Evolutionary conservation across 345 rosid genomes (phyloP), one percentile per base, ranked within the genome.

Genomic region (Eucalyptus camaldulensis): DNA sequence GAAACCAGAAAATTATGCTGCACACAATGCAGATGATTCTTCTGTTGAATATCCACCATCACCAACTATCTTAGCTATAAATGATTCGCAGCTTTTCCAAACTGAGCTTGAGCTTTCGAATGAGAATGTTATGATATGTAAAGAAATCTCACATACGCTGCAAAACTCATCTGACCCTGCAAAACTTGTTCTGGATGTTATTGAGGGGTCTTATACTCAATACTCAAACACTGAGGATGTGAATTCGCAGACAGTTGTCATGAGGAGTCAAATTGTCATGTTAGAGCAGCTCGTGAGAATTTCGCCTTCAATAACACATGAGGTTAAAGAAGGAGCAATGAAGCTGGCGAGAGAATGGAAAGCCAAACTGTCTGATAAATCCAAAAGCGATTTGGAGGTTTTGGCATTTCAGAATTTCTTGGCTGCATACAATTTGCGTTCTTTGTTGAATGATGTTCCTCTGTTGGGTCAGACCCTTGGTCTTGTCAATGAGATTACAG

Each of bases 121-220:
- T 87, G 91, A 91, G 87, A 85, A 58, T 86, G 88, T 85, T 87
- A 87, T 86, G 86, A 83, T 93, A 90, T 87, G 88, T 81, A 31
- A 88, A 22, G 92, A 93, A 72, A 90, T 94, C 25, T 33, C 49
- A 2, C 13, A 8, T 85, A 88, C 89, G 40, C 69, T 94, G 13
- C 56, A 89, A 72, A 49, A 87, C 40, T 93, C 95, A 40, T 44
- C 91, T 21, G 92, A 94, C 69, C 97, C 96, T 83, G 93, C 93
- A 53, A 92, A 92, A 91, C 92, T 95, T 76, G 95, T 93, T 85
- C 86, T 95, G 58, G 94, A 92, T 89, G 92, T 93, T 87, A 87
- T 94, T 85, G 85, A 91, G 83, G 91, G 91, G 58, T 90, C 92
- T 88, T 87, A 85, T 87, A 87, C 92, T 13, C 87, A 91, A 87